These are phyloP conservation scores for Malassezia equina DNA, from an alignment of 1,284 basidiomycete species.

Conservation along the genomic window DNA sequence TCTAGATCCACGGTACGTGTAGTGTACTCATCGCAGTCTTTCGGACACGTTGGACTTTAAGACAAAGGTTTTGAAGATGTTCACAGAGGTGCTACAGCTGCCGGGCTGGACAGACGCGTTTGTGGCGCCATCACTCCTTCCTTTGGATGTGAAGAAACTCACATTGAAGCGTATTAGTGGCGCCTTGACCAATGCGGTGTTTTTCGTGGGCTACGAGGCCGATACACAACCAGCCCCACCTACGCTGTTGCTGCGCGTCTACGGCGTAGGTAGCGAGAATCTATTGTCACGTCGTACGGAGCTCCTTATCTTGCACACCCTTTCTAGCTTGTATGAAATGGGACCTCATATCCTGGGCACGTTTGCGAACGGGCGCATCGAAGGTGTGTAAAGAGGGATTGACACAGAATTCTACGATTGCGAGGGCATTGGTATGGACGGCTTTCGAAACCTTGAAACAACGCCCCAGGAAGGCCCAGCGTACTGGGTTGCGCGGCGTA, in stretches of 20 bases:
- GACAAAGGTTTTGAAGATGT: conserved; percentile 29
- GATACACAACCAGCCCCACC: conserved; percentile 19
- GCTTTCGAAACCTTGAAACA: conserved; percentile 37
- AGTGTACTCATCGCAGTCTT: conserved; percentile 10
- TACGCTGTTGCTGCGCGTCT: conserved; percentile 42
- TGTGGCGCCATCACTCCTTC: conserved; percentile 23
- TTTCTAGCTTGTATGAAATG: conserved; percentile 45
- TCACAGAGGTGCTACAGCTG: conserved; percentile 28
- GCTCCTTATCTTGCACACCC: conserved; percentile 43
- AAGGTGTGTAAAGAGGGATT: conserved; percentile 16
- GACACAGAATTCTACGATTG: conserved; percentile 38
- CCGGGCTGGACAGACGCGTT: conserved; percentile 29
- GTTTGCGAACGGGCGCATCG: conserved; percentile 45
- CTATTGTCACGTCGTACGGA: conserved; percentile 40
- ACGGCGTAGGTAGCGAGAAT: conserved; percentile 38
- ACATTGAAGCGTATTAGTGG: conserved; percentile 38
- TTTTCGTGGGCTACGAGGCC: conserved; percentile 38
- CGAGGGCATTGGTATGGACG: conserved; percentile 36
- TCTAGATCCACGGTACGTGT: conserved; percentile 27
- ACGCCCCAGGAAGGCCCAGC: conserved; percentile 33
- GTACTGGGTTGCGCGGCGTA: conserved; percentile 44
- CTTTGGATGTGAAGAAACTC: conserved; percentile 23
- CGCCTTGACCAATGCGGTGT: conserved; percentile 44
- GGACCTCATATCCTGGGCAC: conserved; percentile 47
- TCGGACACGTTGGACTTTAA: conserved; percentile 28